Evolutionary conservation across 257 asterid genomes (phyloP), one percentile per base, ranked within the genome.

Genomic region (Solanum megistacrolobum): DNA sequence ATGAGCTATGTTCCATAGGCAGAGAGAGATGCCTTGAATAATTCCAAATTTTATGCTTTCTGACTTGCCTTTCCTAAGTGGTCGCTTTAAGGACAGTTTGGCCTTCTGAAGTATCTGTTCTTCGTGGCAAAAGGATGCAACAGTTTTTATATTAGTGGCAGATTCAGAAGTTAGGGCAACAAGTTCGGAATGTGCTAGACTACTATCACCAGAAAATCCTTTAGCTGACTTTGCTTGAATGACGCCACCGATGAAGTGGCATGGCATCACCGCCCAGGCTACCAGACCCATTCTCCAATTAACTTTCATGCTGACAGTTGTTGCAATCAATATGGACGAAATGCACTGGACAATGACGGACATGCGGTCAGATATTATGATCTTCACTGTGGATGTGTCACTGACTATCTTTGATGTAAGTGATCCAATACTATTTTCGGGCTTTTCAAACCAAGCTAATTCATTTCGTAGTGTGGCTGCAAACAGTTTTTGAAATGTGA

Each of bases 181-280:
- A 55, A 95, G 92, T 85, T 94, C 91, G 60, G 98, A 91, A 84
- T 94, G 92, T 82, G 96, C 94, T 83, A 94, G 91, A 84, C 88
- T 66, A 68, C 83, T 93, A 55, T 93, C 94, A 86, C 94, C 89
- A 69, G 98, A 87, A 89, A 96, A 95, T 43, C 98, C 98, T 90
- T 88, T 91, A 48, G 98, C 98, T n/a, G 98, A 96, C 89, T 93
- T 95, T 88, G 98, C 96, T 93, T 95, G 98, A 89, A 94, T 92
- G 84, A 94, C 92, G 60, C 98, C 98, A 69, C 98, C 98, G 12
- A 94, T 93, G 91, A 94, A 96, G 93, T 95, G 98, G 88, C 98
- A 94, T 79, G 98, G 98, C 96, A 94, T 95, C 90, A 95, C 98
- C 29, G 96, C 98, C 98, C 98, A 96, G 66, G 98, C 98, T 75